Percentiles rank a stretch among this genome's conserved stretches.
phyloP scores from a whole-genome alignment of 352 stramenopile species.

The Globisporangium splendens region DNA sequence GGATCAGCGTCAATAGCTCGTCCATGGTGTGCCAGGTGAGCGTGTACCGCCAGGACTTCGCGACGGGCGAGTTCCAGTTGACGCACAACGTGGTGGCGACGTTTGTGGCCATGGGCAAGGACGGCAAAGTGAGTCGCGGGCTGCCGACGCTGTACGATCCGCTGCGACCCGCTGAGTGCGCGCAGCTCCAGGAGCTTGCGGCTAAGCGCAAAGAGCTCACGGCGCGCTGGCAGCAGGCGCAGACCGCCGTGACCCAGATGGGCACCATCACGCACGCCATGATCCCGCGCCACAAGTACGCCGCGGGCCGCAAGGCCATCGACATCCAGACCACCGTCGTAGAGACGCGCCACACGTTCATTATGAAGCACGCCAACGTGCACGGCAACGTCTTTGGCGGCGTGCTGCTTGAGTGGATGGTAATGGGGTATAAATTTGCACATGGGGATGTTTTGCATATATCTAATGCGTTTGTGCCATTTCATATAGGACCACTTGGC shows the following conservation, averaged over 20 bases:
- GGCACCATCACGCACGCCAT: slow-evolving; percentile 26
- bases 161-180: slow-evolving; percentile 19
- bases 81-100: slow-evolving; percentile 42
- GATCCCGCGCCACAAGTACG: slow-evolving; percentile 17
- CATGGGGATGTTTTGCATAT: background rate
- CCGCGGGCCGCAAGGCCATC: slow-evolving; percentile 11
- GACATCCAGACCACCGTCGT: slow-evolving; percentile 32
- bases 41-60: slow-evolving; percentile 35
- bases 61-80: slow-evolving; percentile 33
- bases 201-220: slow-evolving; percentile 31
- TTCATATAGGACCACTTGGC: slow-evolving; percentile 45
- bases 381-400: slow-evolving; percentile 39
- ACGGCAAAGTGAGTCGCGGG: slow-evolving; percentile 14
- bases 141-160: slow-evolving; percentile 24
- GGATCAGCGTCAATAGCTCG: slow-evolving; percentile 32
- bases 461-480: background rate
- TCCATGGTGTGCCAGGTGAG: slow-evolving; percentile 40
- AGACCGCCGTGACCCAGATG: slow-evolving; percentile 24
- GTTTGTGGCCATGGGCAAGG: slow-evolving; percentile 31
- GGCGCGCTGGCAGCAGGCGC: slow-evolving; percentile 22
- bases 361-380: slow-evolving; percentile 37
- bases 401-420: slow-evolving; percentile 44
- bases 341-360: slow-evolving; percentile 34
- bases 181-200: slow-evolving; percentile 23
- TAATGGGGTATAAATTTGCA: background rate